Evolutionary conservation across 2,329 filamentous ascomycete species (phyloP).

Genomic region (Metarhizium album): DNA sequence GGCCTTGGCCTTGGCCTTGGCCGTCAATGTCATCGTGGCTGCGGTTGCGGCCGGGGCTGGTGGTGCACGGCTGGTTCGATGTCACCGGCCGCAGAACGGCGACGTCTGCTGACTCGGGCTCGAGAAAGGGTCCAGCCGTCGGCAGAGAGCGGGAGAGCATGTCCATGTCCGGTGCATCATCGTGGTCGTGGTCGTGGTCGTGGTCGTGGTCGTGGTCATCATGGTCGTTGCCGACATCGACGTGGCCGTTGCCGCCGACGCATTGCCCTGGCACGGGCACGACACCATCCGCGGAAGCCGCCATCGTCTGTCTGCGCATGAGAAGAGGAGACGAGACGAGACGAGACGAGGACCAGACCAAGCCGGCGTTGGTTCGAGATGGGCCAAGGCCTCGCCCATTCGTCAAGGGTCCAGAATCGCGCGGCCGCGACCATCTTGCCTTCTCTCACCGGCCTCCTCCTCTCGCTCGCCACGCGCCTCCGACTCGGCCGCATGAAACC

Average conservation of each 20-base stretch:
- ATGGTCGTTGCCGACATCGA: too few relatives aligned
- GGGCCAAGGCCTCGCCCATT: too few relatives aligned
- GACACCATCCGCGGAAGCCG: neutral
- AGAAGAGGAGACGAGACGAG: too few relatives aligned
- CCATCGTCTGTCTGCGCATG: neutral
- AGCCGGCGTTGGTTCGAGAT: too few relatives aligned
- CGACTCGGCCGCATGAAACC: neutral
- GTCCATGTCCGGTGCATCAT: constrained; percentile 8
- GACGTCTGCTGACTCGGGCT: constrained; percentile 30
- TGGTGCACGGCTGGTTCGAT: constrained; percentile 7
- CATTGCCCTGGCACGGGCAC: neutral
- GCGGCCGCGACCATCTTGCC: too few relatives aligned
- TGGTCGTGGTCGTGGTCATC: too few relatives aligned
- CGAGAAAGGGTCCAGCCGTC: constrained; percentile 26
- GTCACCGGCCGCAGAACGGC: constrained; percentile 24
- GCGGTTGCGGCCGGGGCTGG: neutral
- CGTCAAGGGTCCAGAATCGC: too few relatives aligned
- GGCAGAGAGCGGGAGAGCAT: constrained; percentile 29
- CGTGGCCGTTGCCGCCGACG: too few relatives aligned
- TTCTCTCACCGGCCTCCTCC: too few relatives aligned
- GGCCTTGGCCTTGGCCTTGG: too few relatives aligned
- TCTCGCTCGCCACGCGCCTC: neutral
- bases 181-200: neutral
- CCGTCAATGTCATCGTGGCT: neutral
- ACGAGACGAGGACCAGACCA: too few relatives aligned